phyloP scores from a whole-genome alignment of 371 early-diverging fungal species.

The Actinomucor elegans region DNA sequence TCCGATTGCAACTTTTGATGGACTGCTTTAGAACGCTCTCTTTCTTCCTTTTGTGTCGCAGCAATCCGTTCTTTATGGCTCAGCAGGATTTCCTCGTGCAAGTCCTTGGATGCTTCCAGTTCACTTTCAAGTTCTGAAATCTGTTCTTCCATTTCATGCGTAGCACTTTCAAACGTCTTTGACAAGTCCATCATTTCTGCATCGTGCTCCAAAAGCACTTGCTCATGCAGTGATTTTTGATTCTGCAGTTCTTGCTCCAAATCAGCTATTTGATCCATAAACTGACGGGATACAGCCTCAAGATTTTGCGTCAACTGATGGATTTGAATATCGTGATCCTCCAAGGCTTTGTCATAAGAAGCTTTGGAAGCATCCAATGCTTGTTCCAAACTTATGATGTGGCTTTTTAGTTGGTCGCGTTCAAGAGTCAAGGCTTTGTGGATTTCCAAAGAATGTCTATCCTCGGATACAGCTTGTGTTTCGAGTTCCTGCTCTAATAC shows the following conservation, averaged over 20 bases:
- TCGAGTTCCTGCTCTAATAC: conserved; percentile 1
- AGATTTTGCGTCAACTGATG: not conserved
- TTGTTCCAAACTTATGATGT: not conserved
- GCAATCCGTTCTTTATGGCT: not conserved
- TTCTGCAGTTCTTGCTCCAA: not conserved
- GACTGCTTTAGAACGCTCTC: not conserved
- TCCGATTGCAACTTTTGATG: not conserved
- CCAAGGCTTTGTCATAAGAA: not conserved
- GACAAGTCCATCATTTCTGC: conserved; percentile 7
- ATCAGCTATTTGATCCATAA: not conserved
- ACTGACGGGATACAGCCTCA: not conserved
- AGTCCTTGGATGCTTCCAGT: not conserved
- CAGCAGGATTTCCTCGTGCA: not conserved
- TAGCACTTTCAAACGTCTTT: conserved; percentile 8
- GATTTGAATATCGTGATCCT: not conserved
- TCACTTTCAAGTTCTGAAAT: conserved; percentile 1
- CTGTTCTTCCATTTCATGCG: conserved; percentile 17
- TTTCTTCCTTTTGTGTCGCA: not conserved
- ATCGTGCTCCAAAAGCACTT: not conserved
- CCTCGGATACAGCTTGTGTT: not conserved
- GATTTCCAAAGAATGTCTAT: not conserved
- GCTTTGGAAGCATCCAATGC: not conserved
- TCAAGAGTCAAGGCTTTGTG: not conserved
- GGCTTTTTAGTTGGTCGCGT: not conserved
- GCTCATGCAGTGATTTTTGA: not conserved